phyloP scores from a whole-genome alignment of 768 basidiomycete species.

The Zangia roseola region DNA sequence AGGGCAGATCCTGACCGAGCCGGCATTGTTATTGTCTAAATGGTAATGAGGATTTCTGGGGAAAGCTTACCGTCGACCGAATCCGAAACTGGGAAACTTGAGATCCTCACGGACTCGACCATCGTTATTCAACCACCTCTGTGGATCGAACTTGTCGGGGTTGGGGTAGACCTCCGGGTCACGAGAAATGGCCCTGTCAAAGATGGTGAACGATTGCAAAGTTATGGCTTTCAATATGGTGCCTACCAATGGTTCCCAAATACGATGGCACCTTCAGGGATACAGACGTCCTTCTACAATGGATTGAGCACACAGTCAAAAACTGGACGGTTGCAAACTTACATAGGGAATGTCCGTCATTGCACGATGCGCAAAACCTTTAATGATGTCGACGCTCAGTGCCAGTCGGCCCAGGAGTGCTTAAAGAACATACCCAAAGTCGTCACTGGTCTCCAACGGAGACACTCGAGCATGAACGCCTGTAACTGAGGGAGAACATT shows the following conservation, averaged over 20 bases:
- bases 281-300: slow-evolving; percentile 34
- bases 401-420: too few species aligned
- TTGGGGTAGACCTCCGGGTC: slow-evolving; percentile 59
- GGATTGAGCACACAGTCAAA: slow-evolving; percentile 2
- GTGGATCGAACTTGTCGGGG: slow-evolving; percentile 57
- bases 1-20: slow-evolving; percentile 53
- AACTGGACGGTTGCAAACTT: slow-evolving; percentile 4
- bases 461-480: slow-evolving; percentile 37
- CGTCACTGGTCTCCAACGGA: slow-evolving; percentile 42
- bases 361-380: slow-evolving; percentile 63
- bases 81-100: slow-evolving; percentile 55
- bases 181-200: slow-evolving; percentile 49
- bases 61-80: slow-evolving; percentile 41
- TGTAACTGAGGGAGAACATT: slow-evolving; percentile 36
- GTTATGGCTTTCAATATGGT: neutral
- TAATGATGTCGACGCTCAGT: neutral
- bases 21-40: neutral
- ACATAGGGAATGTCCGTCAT: slow-evolving; percentile 66
- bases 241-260: slow-evolving; percentile 37
- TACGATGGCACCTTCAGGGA: slow-evolving; percentile 37
- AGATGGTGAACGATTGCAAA: neutral
- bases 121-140: slow-evolving; percentile 46
- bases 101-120: slow-evolving; percentile 50
- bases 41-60: neutral
- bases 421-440: slow-evolving; percentile 25